These are phyloP conservation scores for Vaccinium vitisidaea DNA, from an alignment of 148 eudicot species.

Conservation along the genomic window DNA sequence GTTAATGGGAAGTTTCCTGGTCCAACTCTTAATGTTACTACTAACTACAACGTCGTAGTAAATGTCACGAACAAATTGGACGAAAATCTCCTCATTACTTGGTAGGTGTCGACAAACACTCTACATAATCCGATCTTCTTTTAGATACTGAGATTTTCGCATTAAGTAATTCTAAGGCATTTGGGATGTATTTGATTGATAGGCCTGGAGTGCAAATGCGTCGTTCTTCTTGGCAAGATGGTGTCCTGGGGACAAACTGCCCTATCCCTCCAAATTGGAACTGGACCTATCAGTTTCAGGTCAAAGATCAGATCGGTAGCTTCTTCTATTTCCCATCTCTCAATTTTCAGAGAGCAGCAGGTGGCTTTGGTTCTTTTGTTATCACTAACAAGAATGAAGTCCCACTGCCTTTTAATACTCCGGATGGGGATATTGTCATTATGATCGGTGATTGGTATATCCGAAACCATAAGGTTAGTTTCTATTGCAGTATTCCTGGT, in stretches of 20 bases:
- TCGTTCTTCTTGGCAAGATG: conserved; percentile 16
- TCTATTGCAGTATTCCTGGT: background rate
- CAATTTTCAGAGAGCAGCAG: conserved; percentile 11
- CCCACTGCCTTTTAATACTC: background rate
- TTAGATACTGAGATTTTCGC: background rate
- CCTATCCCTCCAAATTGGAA: conserved; percentile 14
- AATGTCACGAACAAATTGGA: conserved; percentile 11
- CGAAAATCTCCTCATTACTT: conserved; percentile 12
- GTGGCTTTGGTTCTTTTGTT: conserved; percentile 6
- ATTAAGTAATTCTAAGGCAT: background rate
- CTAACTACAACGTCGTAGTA: background rate
- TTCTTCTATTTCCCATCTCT: conserved; percentile 14
- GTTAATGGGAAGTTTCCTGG: conserved; percentile 13
- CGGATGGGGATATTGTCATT: conserved; percentile 10
- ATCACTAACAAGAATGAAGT: background rate
- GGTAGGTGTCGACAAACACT: background rate
- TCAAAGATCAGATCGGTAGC: conserved; percentile 14
- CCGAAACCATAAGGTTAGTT: conserved; percentile 10
- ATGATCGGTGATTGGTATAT: conserved; percentile 14
- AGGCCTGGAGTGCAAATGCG: conserved; percentile 13
- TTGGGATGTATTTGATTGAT: background rate
- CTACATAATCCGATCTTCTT: background rate
- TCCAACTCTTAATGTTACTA: conserved; percentile 2
- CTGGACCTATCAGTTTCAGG: conserved; percentile 16
- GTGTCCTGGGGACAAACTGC: conserved; percentile 17